These are phyloP conservation scores for Colletotrichum brevisporum DNA, from an alignment of 2,329 filamentous ascomycete species.

Conservation along the genomic window DNA sequence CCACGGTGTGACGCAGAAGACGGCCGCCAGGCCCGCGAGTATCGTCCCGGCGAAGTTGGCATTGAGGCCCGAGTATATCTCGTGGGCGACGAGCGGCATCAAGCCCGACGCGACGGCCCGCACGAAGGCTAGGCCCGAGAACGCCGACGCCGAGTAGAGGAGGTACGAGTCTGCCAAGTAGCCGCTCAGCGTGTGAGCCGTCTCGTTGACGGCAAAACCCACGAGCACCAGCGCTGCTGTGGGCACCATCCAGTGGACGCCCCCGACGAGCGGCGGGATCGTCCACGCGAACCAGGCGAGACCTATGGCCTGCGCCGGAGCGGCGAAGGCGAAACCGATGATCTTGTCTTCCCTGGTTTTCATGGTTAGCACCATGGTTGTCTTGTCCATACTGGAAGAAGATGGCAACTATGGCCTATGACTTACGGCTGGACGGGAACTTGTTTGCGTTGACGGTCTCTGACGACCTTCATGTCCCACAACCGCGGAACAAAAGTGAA, in stretches of 20 bases:
- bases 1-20: constrained; percentile 43
- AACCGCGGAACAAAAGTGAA: constrained; percentile 59
- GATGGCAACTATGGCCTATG: background rate
- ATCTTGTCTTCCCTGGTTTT: constrained; percentile 33
- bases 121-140: constrained; percentile 45
- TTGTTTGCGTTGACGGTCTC: constrained; percentile 39
- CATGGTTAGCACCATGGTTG: background rate
- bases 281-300: constrained; percentile 64
- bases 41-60: constrained; percentile 45
- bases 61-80: constrained; percentile 43
- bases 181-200: constrained; percentile 45
- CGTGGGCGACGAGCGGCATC: constrained; percentile 45
- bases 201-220: constrained; percentile 63
- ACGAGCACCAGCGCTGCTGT: constrained; percentile 57
- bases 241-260: constrained; percentile 55
- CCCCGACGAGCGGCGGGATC: constrained; percentile 54
- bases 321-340: constrained; percentile 60
- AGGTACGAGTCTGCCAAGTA: constrained; percentile 47
- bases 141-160: constrained; percentile 45
- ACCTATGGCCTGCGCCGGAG: constrained; percentile 57
- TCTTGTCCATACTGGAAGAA: background rate
- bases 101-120: constrained; percentile 45
- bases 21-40: constrained; percentile 41
- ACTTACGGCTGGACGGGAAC: constrained; percentile 40
- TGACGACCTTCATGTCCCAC: constrained; percentile 51